Base-by-base conservation (phyloP, 441 rosid species). In the Manihot esculenta region DNA sequence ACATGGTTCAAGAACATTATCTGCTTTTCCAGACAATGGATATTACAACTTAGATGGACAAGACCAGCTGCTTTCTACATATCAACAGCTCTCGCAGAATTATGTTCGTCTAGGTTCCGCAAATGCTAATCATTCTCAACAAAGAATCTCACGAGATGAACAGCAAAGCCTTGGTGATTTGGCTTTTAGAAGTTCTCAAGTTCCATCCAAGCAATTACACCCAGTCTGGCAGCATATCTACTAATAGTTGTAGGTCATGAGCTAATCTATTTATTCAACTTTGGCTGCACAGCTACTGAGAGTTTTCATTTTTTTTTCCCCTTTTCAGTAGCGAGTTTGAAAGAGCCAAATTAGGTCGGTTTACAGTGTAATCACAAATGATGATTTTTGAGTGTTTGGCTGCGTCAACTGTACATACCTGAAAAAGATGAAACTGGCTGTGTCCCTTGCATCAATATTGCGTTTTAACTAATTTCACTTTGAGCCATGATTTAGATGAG, bases 51-150 rank as follows among this genome's bases (percentile, higher is more conserved):
- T 72, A 27, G 75, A 27, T 21, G 72, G 64, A 20, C 80, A 68
- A 60, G 73, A 63, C 58, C 82, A 66, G 62, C 88, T 41, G 33
- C 68, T 30, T 69, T 68, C 62, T 26, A 69, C 76, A 53, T 73
- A 83, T 44, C 80, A 74, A 68, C 86, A 50, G 69, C 74, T 64
- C 24, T 30, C 80, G 11, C 78, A 68, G 59, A 66, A 74, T 27
- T 73, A 79, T 47, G 81, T 58, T 70, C 54, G 79, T 66, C 64
- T 21, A 10, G 74, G 65, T 55, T 56, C 65, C 61, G 65, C 76
- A 18, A 67, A 47, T 56, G 10, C 35, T 18, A 56, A 60, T 55
- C 70, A 55, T 64, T 62, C 84, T 67, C 80, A 72, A 70, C 58
- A 35, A 4, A 64, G 78, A 62, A 62, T 49, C 30, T 33, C 68